Conservation (phyloP, 2,329 filamentous ascomycete species). For the Alternaria arbusti region DNA sequence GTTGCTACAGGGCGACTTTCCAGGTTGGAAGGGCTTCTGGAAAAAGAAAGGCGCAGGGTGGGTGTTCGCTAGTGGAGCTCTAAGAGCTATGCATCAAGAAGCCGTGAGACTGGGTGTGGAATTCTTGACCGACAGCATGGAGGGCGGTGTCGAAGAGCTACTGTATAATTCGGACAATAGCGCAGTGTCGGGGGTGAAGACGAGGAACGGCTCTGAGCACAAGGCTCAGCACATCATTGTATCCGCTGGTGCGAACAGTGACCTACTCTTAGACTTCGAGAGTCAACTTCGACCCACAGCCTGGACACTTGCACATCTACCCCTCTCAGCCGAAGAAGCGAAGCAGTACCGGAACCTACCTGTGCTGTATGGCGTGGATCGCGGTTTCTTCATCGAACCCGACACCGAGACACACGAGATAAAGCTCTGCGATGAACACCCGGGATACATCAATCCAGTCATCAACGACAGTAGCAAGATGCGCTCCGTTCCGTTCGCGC, state of each 20-base stretch:
- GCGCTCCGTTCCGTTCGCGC: constrained; percentile 51
- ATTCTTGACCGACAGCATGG: constrained; percentile 52
- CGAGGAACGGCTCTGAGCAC: constrained; percentile 51
- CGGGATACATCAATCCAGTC: constrained; percentile 61
- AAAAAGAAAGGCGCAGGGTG: constrained; percentile 58
- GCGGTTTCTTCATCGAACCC: constrained; percentile 59
- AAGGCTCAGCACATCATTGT: constrained; percentile 56
- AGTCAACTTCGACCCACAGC: constrained; percentile 61
- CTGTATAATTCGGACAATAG: constrained; percentile 39
- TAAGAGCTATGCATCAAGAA: constrained; percentile 55
- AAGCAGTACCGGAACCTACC: constrained; percentile 56
- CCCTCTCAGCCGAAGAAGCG: constrained; percentile 55
- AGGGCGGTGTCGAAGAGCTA: constrained; percentile 50
- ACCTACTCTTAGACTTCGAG: constrained; percentile 57
- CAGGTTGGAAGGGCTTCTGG: constrained; percentile 59
- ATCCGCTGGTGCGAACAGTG: constrained; percentile 57
- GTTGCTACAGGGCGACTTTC: constrained; percentile 58
- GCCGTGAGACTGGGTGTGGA: constrained; percentile 55
- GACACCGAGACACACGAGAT: constrained; percentile 54
- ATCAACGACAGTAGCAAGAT: constrained; percentile 23
- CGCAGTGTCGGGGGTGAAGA: constrained; percentile 52
- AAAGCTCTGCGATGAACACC: constrained; percentile 63
- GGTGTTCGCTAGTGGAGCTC: constrained; percentile 60
- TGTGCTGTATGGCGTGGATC: constrained; percentile 58
- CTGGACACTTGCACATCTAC: constrained; percentile 61